Conservation (phyloP, 768 basidiomycete species). For the Termitomyces sp. region DNA sequence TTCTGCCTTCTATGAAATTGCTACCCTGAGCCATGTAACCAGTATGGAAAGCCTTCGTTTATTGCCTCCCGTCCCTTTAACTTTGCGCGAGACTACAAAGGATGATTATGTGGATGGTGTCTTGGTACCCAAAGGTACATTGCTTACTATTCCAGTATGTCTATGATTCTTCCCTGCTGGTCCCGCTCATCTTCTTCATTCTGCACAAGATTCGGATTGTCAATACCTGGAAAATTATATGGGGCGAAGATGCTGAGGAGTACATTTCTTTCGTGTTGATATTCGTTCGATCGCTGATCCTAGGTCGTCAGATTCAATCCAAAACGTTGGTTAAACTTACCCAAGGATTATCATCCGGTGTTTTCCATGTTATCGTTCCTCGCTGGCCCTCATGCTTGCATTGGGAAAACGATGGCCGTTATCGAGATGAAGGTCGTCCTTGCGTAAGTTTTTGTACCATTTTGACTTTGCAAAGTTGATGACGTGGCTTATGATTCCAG, state of each 20-base stretch:
- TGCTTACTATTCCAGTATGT: slow-evolving; percentile 34
- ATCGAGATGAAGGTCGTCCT: slow-evolving; percentile 38
- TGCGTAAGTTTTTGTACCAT: slow-evolving; percentile 17
- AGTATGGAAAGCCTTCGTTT: slow-evolving; percentile 39
- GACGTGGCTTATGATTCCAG: neutral
- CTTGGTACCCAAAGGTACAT: slow-evolving; percentile 38
- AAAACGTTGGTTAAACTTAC: slow-evolving; percentile 37
- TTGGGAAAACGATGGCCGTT: slow-evolving; percentile 39
- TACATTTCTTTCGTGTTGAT: slow-evolving; percentile 14
- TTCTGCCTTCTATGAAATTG: neutral
- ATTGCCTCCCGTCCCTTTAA: slow-evolving; percentile 37
- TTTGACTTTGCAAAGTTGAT: slow-evolving; percentile 16
- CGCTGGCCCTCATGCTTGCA: slow-evolving; percentile 36
- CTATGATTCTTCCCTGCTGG: neutral
- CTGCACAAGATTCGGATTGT: slow-evolving; percentile 36
- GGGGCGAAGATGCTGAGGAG: slow-evolving; percentile 49
- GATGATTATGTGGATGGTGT: slow-evolving; percentile 38
- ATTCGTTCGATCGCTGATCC: neutral
- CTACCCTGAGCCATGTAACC: neutral
- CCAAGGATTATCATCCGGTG: slow-evolving; percentile 25
- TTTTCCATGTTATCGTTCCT: slow-evolving; percentile 36
- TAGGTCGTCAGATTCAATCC: slow-evolving; percentile 33
- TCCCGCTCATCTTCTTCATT: neutral
- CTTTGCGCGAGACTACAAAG: slow-evolving; percentile 28
- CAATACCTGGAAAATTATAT: slow-evolving; percentile 43